Evolutionary conservation across 148 eudicot species (phyloP).

Genomic region (Rhododendron simsii): DNA sequence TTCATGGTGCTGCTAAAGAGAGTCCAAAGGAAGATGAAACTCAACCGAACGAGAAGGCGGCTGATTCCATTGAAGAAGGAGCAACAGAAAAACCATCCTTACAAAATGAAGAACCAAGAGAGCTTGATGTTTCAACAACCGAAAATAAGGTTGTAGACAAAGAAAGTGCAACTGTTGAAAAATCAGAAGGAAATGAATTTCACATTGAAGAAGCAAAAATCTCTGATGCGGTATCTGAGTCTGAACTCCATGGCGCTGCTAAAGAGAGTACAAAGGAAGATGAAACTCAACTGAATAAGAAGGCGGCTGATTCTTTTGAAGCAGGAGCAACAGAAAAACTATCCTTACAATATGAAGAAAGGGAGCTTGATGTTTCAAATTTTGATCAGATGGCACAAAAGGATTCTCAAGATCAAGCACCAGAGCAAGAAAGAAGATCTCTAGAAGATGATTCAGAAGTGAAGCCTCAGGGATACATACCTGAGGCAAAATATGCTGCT

Average conservation of each 20-base stretch:
- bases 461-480: conserved; percentile 12
- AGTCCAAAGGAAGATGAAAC: not conserved
- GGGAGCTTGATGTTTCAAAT: conserved; percentile 13
- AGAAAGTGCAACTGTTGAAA: not conserved
- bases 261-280: conserved; percentile 1
- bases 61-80: not conserved
- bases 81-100: conserved; percentile 6
- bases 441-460: conserved; percentile 7
- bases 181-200: conserved; percentile 4
- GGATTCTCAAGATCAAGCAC: conserved; percentile 9
- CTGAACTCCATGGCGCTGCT: not conserved
- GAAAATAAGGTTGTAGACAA: not conserved
- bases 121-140: conserved; percentile 12
- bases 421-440: conserved; percentile 4
- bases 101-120: conserved; percentile 8
- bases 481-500: conserved; percentile 13
- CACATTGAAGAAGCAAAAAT: not conserved
- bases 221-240: not conserved
- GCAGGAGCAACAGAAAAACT: conserved; percentile 2
- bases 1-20: not conserved
- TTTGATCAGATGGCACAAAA: conserved; percentile 3
- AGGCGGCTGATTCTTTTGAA: not conserved
- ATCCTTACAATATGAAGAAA: conserved; percentile 5
- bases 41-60: not conserved
- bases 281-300: not conserved